Percentiles rank a stretch among this genome's conserved stretches.
These are phyloP conservation scores for Solanum chilense DNA, from an alignment of 257 asterid genomes.

Conservation along the genomic window DNA sequence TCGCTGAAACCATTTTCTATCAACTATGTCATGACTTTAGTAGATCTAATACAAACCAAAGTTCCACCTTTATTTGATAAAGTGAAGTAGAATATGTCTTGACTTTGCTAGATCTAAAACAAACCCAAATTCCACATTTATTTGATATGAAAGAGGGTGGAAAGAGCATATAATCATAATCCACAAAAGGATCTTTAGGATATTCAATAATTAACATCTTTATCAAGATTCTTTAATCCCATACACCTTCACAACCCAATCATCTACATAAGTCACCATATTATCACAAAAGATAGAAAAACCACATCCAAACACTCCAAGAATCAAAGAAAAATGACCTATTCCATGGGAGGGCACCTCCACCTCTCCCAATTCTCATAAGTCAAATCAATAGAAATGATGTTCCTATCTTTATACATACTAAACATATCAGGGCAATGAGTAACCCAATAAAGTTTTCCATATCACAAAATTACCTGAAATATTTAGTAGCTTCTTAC, in stretches of 20 bases:
- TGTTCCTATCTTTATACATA: not conserved
- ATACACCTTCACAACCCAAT: constrained; percentile 39
- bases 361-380: not conserved
- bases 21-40: too few species aligned
- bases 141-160: not conserved
- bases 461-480: not conserved
- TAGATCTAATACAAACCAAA: too few species aligned
- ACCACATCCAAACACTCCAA: constrained; percentile 18
- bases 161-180: not conserved
- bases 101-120: not conserved
- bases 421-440: not conserved
- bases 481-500: not conserved
- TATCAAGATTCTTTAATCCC: constrained; percentile 17
- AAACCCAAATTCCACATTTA: too few species aligned
- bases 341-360: constrained; percentile 16
- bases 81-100: not conserved
- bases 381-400: constrained; percentile 3
- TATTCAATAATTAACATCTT: not conserved
- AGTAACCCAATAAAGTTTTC: not conserved
- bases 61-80: too few species aligned
- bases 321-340: not conserved
- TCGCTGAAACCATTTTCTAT: too few species aligned
- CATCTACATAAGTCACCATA: constrained; percentile 4
- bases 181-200: not conserved
- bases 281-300: constrained; percentile 25